Evolutionary conservation across 805 yeast genomes (phyloP).

Genomic region (Ogataea thermomethanolica): DNA sequence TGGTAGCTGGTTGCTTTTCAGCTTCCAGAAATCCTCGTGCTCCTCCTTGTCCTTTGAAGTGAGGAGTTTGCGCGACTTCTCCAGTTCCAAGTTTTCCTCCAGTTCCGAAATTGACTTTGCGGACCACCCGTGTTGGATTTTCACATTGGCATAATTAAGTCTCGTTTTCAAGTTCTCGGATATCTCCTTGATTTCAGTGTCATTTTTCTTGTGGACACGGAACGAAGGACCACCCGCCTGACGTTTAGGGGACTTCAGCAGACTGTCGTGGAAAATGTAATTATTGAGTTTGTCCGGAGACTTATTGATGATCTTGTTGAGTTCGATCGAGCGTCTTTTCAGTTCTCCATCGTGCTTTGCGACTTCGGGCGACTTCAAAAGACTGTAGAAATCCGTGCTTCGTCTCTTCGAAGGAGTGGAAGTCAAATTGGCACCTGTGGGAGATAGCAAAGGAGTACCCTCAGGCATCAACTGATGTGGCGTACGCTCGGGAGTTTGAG

Average conservation of each 20-base stretch:
- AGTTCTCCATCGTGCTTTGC: conserved; percentile 19
- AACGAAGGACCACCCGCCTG: conserved; percentile 17
- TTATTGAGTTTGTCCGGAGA: conserved; percentile 26
- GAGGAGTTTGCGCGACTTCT: conserved; percentile 16
- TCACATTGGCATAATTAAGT: conserved; percentile 35
- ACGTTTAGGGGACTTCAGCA: conserved; percentile 24
- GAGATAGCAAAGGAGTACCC: conserved; percentile 34
- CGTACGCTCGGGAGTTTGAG: conserved; percentile 31
- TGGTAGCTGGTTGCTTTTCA: conserved; percentile 27
- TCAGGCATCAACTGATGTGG: conserved; percentile 28
- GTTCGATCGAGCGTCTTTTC: conserved; percentile 33
- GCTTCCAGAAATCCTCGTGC: conserved; percentile 30
- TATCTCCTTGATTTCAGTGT: conserved; percentile 34
- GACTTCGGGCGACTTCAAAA: conserved; percentile 35
- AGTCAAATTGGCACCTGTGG: conserved; percentile 21
- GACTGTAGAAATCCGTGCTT: conserved; percentile 34
- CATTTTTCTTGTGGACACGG: conserved; percentile 30
- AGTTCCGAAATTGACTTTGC: conserved; percentile 29
- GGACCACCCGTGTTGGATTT: conserved; percentile 37
- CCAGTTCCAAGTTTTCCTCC: conserved; percentile 26
- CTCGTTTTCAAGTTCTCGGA: conserved; percentile 36
- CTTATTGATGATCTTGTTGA: conserved; percentile 28
- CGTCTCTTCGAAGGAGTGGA: conserved; percentile 32
- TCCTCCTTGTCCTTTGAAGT: conserved; percentile 15
- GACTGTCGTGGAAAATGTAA: conserved; percentile 28